A percentile compares a stretch with the other conserved stretches of the same genome.
Conservation (phyloP, 139 green algal species). For the Chlorella vulgaris region DNA sequence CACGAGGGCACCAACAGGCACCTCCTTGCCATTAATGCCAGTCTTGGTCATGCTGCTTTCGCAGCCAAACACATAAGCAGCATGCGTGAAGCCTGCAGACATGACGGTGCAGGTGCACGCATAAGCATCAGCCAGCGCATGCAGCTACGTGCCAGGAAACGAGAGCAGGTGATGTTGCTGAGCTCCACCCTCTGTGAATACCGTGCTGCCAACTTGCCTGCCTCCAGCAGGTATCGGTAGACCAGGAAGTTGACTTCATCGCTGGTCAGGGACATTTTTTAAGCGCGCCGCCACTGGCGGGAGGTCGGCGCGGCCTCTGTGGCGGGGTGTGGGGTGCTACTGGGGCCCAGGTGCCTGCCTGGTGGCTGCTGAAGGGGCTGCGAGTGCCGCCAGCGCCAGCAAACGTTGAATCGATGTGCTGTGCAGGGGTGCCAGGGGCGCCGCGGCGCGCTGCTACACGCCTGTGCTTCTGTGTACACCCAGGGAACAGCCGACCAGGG, state of each 20-base stretch:
- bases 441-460: too few relatives aligned
- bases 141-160: not conserved
- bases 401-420: too few relatives aligned
- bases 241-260: slow-evolving; percentile 97
- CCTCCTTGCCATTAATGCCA: slow-evolving; percentile 78
- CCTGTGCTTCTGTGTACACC: too few relatives aligned
- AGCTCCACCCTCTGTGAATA: not conserved
- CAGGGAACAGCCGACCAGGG: too few relatives aligned
- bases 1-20: slow-evolving; percentile 92
- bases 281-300: not conserved
- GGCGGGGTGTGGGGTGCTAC: too few relatives aligned
- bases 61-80: slow-evolving; percentile 93
- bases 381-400: too few relatives aligned
- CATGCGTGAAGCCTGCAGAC: slow-evolving; percentile 92
- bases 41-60: slow-evolving; percentile 76
- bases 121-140: not conserved
- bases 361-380: too few relatives aligned
- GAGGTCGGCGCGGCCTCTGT: too few relatives aligned
- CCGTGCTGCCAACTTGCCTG: slow-evolving; percentile 76
- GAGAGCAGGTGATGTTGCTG: not conserved
- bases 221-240: slow-evolving; percentile 94
- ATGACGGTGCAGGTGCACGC: not conserved
- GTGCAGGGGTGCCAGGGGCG: too few relatives aligned
- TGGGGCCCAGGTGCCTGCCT: too few relatives aligned
- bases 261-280: slow-evolving; percentile 67